These are phyloP conservation scores for Moesziomyces parantarcticus DNA, from an alignment of 1,284 basidiomycete species.

Conservation along the genomic window DNA sequence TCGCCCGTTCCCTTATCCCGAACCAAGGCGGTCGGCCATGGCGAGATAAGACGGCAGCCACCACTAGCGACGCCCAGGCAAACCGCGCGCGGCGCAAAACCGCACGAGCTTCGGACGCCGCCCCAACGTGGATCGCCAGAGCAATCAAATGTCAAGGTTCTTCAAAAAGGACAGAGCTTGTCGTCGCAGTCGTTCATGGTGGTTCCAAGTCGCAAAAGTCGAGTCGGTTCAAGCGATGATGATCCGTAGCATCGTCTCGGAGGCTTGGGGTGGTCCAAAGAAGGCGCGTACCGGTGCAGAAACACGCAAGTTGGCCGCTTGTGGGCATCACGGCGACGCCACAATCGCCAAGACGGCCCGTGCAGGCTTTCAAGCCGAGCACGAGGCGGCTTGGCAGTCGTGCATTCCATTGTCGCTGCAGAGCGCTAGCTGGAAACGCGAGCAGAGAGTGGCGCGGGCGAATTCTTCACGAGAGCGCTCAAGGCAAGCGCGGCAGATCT, in stretches of 20 bases:
- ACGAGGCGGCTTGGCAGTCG: constrained; percentile 3
- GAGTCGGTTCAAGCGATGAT: background rate
- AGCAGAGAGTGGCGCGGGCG: background rate
- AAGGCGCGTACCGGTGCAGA: too few species aligned
- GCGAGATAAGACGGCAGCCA: constrained; percentile 42
- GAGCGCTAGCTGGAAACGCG: constrained; percentile 4
- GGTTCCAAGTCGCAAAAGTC: background rate
- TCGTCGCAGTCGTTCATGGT: background rate
- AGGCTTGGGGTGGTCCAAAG: constrained; percentile 4
- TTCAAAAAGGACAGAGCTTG: background rate
- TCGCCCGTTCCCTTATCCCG: constrained; percentile 39
- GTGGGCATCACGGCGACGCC: constrained; percentile 36
- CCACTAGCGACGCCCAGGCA: constrained; percentile 3
- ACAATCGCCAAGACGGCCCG: constrained; percentile 4
- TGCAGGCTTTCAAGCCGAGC: constrained; percentile 42
- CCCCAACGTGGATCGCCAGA: constrained; percentile 49
- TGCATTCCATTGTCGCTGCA: constrained; percentile 42
- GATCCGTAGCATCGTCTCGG: constrained; percentile 1
- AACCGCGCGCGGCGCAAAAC: background rate
- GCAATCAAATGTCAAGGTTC: constrained; percentile 8
- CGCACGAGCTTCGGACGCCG: background rate
- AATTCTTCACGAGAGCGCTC: constrained; percentile 5
- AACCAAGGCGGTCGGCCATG: constrained; percentile 1
- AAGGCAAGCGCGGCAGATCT: constrained; percentile 5
- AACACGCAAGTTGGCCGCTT: constrained; percentile 44